These are phyloP conservation scores for Hypomontagnella monticulosa DNA, from an alignment of 495 filamentous ascomycete species.

Conservation along the genomic window DNA sequence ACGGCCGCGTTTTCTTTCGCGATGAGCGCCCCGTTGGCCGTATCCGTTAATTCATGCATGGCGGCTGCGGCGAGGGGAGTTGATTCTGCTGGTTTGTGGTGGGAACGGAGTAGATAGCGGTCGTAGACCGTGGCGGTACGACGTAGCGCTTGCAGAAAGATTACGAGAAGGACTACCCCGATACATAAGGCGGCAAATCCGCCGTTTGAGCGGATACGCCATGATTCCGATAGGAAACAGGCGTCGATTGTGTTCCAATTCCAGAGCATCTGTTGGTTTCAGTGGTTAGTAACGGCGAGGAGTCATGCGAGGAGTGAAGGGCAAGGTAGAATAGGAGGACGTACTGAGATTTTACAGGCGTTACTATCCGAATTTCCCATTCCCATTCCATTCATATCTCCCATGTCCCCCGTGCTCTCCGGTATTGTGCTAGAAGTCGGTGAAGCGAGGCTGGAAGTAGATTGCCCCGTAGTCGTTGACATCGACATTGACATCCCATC, in stretches of 20 bases:
- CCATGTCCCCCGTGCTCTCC: slow-evolving; percentile 1
- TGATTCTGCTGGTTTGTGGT: slow-evolving; percentile 32
- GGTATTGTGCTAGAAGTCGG: slow-evolving; percentile 10
- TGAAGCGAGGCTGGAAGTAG: not conserved
- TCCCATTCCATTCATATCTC: not conserved
- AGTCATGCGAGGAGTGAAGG: too few relatives aligned
- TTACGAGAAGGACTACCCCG: slow-evolving; percentile 70
- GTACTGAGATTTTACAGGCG: slow-evolving; percentile 33
- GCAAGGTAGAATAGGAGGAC: not conserved
- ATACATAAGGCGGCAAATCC: slow-evolving; percentile 78
- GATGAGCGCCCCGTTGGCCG: slow-evolving; percentile 23
- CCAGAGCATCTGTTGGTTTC: slow-evolving; percentile 71
- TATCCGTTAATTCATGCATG: slow-evolving; percentile 10
- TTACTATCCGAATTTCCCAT: slow-evolving; percentile 8
- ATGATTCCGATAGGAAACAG: slow-evolving; percentile 73
- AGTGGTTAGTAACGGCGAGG: not conserved
- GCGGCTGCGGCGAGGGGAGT: slow-evolving; percentile 14
- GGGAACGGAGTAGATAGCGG: slow-evolving; percentile 60
- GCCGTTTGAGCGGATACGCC: slow-evolving; percentile 69
- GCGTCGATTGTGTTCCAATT: slow-evolving; percentile 78
- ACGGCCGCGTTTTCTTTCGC: slow-evolving; percentile 20
- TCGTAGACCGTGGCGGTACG: slow-evolving; percentile 70
- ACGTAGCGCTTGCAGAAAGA: slow-evolving; percentile 71
- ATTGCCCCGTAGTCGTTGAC: slow-evolving; percentile 1
- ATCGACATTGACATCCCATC: slow-evolving; percentile 31